These are phyloP conservation scores for Penicillium capsulatum DNA, from an alignment of 2,329 filamentous ascomycete species.

Conservation along the genomic window DNA sequence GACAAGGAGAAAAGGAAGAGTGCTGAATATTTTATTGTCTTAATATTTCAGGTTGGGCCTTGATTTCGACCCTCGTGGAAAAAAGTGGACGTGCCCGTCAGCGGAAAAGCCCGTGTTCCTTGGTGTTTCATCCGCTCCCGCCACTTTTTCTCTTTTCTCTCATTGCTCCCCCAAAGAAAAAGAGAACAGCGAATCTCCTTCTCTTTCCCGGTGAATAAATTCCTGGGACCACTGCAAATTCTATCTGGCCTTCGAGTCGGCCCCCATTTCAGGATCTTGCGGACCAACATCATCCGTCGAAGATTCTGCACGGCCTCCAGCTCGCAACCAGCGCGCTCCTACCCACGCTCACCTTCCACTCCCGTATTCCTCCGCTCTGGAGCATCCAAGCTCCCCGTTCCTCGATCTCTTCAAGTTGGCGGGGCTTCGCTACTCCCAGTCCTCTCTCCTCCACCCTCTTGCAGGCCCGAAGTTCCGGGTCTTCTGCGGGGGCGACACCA, in stretches of 20 bases:
- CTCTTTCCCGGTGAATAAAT: no score
- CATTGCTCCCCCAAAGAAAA: background rate
- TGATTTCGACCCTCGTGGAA: no score
- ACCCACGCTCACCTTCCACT: background rate
- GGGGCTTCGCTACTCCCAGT: slow-evolving; percentile 68
- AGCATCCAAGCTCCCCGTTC: slow-evolving; percentile 37
- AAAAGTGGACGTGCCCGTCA: no score
- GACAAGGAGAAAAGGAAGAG: no score
- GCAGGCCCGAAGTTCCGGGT: slow-evolving; percentile 90
- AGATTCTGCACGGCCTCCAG: slow-evolving; percentile 12
- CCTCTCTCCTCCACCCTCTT: slow-evolving; percentile 79
- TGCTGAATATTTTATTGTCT: no score
- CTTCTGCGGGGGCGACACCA: slow-evolving; percentile 93
- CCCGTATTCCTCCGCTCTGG: slow-evolving; percentile 29
- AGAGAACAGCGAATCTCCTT: background rate
- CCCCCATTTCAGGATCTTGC: slow-evolving; percentile 2
- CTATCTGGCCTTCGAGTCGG: background rate
- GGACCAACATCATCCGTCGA: slow-evolving; percentile 8
- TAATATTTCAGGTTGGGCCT: no score
- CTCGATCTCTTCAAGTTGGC: slow-evolving; percentile 81
- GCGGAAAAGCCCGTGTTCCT: background rate
- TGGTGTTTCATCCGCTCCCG: background rate
- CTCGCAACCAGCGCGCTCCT: slow-evolving; percentile 5
- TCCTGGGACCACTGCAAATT: no score
- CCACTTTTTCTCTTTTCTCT: slow-evolving; percentile 1